Evolutionary conservation across 768 basidiomycete genomes (phyloP).

Genomic region (Podaxis rugospora): DNA sequence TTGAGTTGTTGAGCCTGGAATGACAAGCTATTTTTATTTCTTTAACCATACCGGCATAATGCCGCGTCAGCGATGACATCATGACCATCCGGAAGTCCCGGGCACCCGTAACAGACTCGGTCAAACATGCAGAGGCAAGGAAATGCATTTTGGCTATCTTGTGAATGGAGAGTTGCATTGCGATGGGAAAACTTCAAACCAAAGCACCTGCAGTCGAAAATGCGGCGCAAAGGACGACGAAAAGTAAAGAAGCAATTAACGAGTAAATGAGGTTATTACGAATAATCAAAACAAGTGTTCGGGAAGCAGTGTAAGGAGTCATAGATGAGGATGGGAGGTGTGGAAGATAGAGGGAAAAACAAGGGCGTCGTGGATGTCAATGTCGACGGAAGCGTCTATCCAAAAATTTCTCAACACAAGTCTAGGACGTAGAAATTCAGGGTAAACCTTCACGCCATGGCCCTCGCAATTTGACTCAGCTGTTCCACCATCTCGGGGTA

Average conservation of each 20-base stretch:
- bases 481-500: constrained; percentile 85
- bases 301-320: neutral
- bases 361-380: neutral
- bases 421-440: neutral
- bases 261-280: neutral
- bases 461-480: constrained; percentile 40
- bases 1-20: too few species aligned
- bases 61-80: neutral
- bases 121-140: too few species aligned
- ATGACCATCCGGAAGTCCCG: neutral
- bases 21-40: too few species aligned
- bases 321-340: too few species aligned
- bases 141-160: neutral
- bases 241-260: neutral
- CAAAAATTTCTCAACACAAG: neutral
- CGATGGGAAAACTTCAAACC: neutral
- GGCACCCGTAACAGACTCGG: too few species aligned
- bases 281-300: neutral
- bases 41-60: too few species aligned
- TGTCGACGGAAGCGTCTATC: neutral
- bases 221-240: neutral
- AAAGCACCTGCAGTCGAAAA: neutral
- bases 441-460: constrained; percentile 13
- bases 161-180: constrained; percentile 5
- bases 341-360: neutral